phyloP scores from a whole-genome alignment of 306 rosid species.

The Sicyos edulis region DNA sequence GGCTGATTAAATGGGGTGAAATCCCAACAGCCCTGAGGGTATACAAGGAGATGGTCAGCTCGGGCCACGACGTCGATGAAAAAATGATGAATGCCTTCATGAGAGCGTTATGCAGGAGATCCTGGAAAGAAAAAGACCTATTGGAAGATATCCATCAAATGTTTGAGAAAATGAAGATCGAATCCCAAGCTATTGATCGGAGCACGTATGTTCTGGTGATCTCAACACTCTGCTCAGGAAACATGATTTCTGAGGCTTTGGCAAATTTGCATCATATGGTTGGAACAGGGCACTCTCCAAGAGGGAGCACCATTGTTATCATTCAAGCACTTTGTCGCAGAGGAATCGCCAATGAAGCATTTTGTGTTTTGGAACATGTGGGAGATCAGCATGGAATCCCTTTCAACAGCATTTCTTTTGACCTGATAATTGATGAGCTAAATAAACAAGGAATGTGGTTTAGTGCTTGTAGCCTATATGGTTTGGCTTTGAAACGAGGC shows the following conservation, averaged over 20 bases:
- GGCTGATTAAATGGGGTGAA: conserved; percentile 65
- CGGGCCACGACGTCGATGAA: conserved; percentile 45
- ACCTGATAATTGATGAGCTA: conserved; percentile 40
- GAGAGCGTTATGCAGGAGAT: conserved; percentile 48
- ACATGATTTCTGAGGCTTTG: conserved; percentile 38
- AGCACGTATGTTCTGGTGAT: conserved; percentile 45
- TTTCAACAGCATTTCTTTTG: conserved; percentile 30
- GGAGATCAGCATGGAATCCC: conserved; percentile 30
- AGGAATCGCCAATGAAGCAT: conserved; percentile 43
- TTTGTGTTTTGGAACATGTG: conserved; percentile 34
- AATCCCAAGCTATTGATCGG: conserved; percentile 28
- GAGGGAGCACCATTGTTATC: conserved; percentile 25
- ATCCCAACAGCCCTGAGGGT: conserved; percentile 29
- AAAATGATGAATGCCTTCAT: conserved; percentile 51
- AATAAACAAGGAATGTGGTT: conserved; percentile 32
- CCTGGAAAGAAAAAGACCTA: conserved; percentile 31
- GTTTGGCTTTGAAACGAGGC: conserved; percentile 58
- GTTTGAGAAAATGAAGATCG: conserved; percentile 52
- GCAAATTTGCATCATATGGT: conserved; percentile 41
- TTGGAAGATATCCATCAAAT: conserved; percentile 38
- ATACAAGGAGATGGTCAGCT: conserved; percentile 49
- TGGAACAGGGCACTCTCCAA: conserved; percentile 36
- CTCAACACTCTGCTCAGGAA: conserved; percentile 34
- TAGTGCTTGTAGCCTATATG: conserved; percentile 39
- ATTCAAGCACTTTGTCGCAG: conserved; percentile 46